These are phyloP conservation scores for Exophiala dermatitidis DNA, from an alignment of 2,329 filamentous ascomycete genomes.

Conservation along the genomic window DNA sequence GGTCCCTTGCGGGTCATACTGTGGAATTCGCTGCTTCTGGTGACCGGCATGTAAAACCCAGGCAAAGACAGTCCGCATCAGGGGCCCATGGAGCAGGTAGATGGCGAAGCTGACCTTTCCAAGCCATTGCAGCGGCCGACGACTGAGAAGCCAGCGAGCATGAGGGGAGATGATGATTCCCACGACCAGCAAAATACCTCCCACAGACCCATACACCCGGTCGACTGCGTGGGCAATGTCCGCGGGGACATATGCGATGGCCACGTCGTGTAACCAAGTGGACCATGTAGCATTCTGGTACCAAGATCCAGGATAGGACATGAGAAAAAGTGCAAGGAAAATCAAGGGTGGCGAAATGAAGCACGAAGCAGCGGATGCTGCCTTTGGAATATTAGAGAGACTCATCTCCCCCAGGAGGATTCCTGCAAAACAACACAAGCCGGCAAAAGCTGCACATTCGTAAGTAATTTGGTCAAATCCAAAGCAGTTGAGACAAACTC, in stretches of 20 bases:
- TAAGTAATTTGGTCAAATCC: background rate
- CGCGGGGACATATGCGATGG: slow-evolving; percentile 36
- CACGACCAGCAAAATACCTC: slow-evolving; percentile 44
- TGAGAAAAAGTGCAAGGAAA: slow-evolving; percentile 49
- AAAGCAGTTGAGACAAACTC: slow-evolving; percentile 8
- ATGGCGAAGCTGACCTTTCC: slow-evolving; percentile 59
- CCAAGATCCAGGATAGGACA: slow-evolving; percentile 54
- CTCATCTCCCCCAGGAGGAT: slow-evolving; percentile 52
- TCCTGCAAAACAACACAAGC: slow-evolving; percentile 52
- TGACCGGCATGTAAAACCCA: slow-evolving; percentile 52
- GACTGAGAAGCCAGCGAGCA: slow-evolving; percentile 48
- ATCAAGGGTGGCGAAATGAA: slow-evolving; percentile 39
- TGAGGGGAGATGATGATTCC: slow-evolving; percentile 48
- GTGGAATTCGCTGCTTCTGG: slow-evolving; percentile 23
- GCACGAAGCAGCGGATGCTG: slow-evolving; percentile 39
- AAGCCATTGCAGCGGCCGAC: slow-evolving; percentile 53
- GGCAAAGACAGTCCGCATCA: slow-evolving; percentile 53
- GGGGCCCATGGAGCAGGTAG: slow-evolving; percentile 56
- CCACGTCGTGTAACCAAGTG: slow-evolving; percentile 14
- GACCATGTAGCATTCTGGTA: slow-evolving; percentile 52
- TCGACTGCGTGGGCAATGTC: slow-evolving; percentile 41
- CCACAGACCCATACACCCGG: slow-evolving; percentile 46
- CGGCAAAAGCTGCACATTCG: slow-evolving; percentile 41
- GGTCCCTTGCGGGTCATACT: slow-evolving; percentile 18
- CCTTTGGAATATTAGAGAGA: slow-evolving; percentile 35